Percentiles rank a stretch among this genome's conserved stretches.
These are phyloP conservation scores for Trichoderma atrobrunneum DNA, from an alignment of 2,329 filamentous ascomycete genomes.

Conservation along the genomic window DNA sequence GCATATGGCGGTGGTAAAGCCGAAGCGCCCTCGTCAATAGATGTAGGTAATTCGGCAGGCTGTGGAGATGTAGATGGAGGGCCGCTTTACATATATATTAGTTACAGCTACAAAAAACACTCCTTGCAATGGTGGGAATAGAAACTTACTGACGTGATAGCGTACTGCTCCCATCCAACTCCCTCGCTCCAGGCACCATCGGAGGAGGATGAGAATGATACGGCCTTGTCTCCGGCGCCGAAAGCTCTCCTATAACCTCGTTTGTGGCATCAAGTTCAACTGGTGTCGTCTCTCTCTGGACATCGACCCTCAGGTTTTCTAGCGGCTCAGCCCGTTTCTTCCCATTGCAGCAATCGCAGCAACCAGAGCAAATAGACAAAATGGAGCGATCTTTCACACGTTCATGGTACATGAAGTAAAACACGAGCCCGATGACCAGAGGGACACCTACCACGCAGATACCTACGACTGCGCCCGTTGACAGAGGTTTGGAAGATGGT, in stretches of 20 bases:
- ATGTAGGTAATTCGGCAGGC: constrained; percentile 37
- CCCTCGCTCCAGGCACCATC: not conserved
- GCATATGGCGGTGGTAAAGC: constrained; percentile 39
- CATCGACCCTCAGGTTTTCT: too few species aligned
- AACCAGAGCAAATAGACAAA: too few species aligned
- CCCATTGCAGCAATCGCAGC: too few species aligned
- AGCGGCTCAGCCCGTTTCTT: too few species aligned
- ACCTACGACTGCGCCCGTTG: constrained; percentile 49
- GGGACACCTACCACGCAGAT: constrained; percentile 48
- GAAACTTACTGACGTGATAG: not conserved
- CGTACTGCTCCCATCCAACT: not conserved
- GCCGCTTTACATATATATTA: not conserved
- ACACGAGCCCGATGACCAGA: constrained; percentile 36
- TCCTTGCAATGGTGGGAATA: not conserved
- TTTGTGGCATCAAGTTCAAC: not conserved
- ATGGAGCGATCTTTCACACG: too few species aligned
- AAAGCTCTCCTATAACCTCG: not conserved
- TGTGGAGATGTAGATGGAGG: not conserved
- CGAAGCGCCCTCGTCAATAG: constrained; percentile 29
- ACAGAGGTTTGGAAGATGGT: not conserved
- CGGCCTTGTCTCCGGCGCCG: not conserved
- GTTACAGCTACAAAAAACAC: not conserved
- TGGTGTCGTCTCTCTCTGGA: not conserved
- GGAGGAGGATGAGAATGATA: not conserved
- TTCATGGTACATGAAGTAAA: constrained; percentile 35